phyloP scores from a whole-genome alignment of 2,329 filamentous ascomycete species.

The Xylariaceae sp. region DNA sequence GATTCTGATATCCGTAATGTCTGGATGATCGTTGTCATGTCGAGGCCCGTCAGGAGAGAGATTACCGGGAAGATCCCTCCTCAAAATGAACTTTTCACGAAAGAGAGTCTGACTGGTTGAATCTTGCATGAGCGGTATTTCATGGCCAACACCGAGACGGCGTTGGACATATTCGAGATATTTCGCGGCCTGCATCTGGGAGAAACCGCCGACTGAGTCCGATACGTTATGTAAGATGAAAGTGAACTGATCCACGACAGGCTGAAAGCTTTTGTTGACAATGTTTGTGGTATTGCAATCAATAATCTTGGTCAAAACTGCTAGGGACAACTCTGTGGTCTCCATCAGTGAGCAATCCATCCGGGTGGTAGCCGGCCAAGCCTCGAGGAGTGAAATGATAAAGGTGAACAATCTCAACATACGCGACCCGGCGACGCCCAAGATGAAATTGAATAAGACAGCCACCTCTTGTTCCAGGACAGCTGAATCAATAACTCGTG shows the following conservation, averaged over 20 bases:
- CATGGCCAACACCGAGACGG: slow-evolving; percentile 41
- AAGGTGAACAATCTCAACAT: slow-evolving; percentile 16
- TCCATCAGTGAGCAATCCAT: slow-evolving; percentile 26
- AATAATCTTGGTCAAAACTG: slow-evolving; percentile 43
- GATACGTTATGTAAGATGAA: slow-evolving; percentile 10
- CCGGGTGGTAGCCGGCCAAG: not conserved
- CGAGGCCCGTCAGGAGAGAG: slow-evolving; percentile 43
- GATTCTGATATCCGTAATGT: slow-evolving; percentile 54
- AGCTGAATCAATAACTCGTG: slow-evolving; percentile 44
- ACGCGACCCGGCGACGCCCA: slow-evolving; percentile 23
- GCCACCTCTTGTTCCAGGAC: slow-evolving; percentile 48
- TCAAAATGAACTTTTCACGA: slow-evolving; percentile 40
- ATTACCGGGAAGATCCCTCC: slow-evolving; percentile 42
- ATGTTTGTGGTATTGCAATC: slow-evolving; percentile 46
- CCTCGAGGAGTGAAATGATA: slow-evolving; percentile 8
- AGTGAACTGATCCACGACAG: slow-evolving; percentile 24
- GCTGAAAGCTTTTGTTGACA: slow-evolving; percentile 37
- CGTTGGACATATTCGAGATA: slow-evolving; percentile 41
- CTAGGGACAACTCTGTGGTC: slow-evolving; percentile 39
- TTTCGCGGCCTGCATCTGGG: slow-evolving; percentile 39
- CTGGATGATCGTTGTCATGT: slow-evolving; percentile 57
- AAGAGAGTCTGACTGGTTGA: slow-evolving; percentile 12
- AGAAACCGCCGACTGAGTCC: slow-evolving; percentile 33
- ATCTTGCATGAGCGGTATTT: slow-evolving; percentile 17
- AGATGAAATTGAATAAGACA: slow-evolving; percentile 42